Percentiles rank a stretch among this genome's conserved stretches.
These are phyloP conservation scores for Salix dunnii DNA, from an alignment of 345 rosid genomes.

Conservation along the genomic window DNA sequence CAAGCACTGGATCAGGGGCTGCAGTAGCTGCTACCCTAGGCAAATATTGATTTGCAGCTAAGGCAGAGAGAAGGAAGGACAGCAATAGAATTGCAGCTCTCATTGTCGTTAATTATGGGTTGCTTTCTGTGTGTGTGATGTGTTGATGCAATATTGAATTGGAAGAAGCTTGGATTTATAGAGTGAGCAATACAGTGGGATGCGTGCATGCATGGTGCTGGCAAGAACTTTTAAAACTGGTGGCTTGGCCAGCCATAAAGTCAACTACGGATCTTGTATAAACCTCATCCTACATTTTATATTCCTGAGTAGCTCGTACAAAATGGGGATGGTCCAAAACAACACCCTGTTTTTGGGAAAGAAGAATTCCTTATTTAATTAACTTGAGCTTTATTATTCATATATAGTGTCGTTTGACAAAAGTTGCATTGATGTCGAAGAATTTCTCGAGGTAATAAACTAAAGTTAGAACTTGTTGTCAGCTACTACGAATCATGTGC, in stretches of 20 bases:
- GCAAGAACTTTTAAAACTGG: neutral
- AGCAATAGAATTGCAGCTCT: neutral
- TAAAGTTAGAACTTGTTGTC: too few species aligned
- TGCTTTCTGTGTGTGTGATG: neutral
- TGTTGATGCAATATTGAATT: neutral
- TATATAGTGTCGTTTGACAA: too few species aligned
- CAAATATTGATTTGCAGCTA: conserved; percentile 3
- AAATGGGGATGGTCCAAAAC: too few species aligned
- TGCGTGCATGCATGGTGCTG: neutral
- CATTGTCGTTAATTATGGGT: neutral
- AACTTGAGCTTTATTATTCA: too few species aligned
- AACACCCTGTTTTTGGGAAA: too few species aligned
- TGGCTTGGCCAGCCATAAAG: neutral
- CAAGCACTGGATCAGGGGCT: conserved; percentile 26
- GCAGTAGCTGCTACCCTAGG: neutral
- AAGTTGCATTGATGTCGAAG: too few species aligned
- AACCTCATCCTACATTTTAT: neutral
- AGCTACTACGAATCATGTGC: too few species aligned
- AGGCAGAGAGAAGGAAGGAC: conserved; percentile 21
- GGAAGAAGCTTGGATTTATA: neutral
- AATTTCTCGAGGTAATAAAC: too few species aligned
- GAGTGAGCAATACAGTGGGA: neutral
- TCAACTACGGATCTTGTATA: neutral
- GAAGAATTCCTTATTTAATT: too few species aligned
- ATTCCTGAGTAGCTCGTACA: too few species aligned